phyloP scores from a whole-genome alignment of 2,329 filamentous ascomycete species.

The Aspergillus glaucus region DNA sequence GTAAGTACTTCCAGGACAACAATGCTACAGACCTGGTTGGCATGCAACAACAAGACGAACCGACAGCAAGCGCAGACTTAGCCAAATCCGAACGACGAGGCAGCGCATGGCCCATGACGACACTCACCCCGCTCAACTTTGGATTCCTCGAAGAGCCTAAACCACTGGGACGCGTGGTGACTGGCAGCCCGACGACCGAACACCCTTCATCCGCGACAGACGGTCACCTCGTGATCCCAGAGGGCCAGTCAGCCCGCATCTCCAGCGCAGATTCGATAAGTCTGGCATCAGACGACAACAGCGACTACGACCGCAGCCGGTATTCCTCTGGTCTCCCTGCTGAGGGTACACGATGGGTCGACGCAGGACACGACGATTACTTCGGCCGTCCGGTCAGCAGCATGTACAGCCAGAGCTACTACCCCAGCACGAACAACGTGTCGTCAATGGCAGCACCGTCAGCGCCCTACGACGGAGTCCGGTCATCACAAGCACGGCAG shows the following conservation, averaged over 20 bases:
- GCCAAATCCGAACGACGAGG: conserved; percentile 32
- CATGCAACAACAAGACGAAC: conserved; percentile 20
- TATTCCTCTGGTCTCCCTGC: conserved; percentile 12
- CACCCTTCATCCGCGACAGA: conserved; percentile 21
- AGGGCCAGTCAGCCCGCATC: conserved; percentile 39
- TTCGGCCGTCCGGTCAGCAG: conserved; percentile 35
- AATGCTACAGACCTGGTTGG: conserved; percentile 17
- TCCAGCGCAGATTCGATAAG: conserved; percentile 39
- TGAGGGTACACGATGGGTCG: neutral
- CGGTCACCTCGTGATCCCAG: conserved; percentile 28
- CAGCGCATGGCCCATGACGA: conserved; percentile 37
- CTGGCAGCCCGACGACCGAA: conserved; percentile 39
- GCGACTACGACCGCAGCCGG: conserved; percentile 23
- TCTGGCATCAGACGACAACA: conserved; percentile 23
- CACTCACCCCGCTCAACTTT: conserved; percentile 30
- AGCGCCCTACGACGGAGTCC: conserved; percentile 7
- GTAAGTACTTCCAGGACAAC: conserved; percentile 42
- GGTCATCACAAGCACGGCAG: conserved; percentile 12
- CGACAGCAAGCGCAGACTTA: conserved; percentile 20
- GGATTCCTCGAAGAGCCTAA: conserved; percentile 33
- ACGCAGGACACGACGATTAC: conserved; percentile 20
- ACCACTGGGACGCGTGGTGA: conserved; percentile 34
- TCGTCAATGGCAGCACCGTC: conserved; percentile 6
- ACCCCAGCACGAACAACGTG: conserved; percentile 14
- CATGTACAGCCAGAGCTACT: conserved; percentile 36